Evolutionary conservation across 441 rosid species (phyloP), one percentile per base, ranked within the genome.

Genomic region (Pelargonium fulgidum): DNA sequence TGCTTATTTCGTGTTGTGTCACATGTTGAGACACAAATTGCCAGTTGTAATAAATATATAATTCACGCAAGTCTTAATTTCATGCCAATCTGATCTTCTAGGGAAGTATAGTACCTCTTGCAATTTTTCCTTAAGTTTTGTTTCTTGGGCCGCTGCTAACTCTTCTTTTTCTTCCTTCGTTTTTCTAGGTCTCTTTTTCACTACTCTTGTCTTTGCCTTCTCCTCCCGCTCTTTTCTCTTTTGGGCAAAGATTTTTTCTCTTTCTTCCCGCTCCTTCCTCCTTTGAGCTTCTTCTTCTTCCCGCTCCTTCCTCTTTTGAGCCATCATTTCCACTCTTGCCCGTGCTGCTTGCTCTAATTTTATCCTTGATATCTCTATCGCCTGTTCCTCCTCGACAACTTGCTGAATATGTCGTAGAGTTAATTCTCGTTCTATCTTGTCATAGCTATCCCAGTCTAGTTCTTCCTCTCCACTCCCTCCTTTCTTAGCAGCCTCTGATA

Each of bases 391-490:
- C 64, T 85, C 88, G 62, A 70, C 78, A 66, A 76, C 80, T 72
- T 71, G 36, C 24, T 77, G 80, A 67, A 81, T 83, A 75, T 79
- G 80, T 74, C 82, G 81, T 71, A 70, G 71, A 68, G 67, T 72
- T 58, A 89, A 72, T 77, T 87, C 88, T 71, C 78, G 79, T 75
- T 77, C 77, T n/a, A 83, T 77, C 70, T 67, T 80, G n/a, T 86
- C 85, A 72, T 85, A 87, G 76, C 97, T 85, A 67, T 90, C 83
- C 97, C 98, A 92, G 0, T 81, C 81, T 20, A 89, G 87, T 74
- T 82, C 87, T 62, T 71, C 68, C 67, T 87, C 81, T 19, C 78
- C 85, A 58, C 1, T 75, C 63, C 86, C 84, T 75, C 97, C 97
- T 76, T 72, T 80, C 81, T 81, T 89, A 47, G 98, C 96, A 71